Evolutionary conservation across 352 stramenopile species (phyloP).

Genomic region (Phytophthora lateralis): DNA sequence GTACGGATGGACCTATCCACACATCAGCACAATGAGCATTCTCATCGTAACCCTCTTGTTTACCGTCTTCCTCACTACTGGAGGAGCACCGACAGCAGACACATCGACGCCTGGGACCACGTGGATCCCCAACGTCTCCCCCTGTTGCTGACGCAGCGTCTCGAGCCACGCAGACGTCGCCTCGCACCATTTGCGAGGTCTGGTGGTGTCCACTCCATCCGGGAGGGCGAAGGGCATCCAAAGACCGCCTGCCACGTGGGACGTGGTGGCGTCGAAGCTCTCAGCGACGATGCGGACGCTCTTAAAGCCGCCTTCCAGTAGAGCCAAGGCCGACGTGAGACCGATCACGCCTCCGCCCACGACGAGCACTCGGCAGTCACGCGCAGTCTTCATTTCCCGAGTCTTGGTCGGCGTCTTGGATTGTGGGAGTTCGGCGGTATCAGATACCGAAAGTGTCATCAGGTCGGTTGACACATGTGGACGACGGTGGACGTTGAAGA

Average conservation of each 20-base stretch:
- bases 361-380: conserved; percentile 44
- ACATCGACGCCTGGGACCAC: conserved; percentile 54
- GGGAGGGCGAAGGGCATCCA: conserved; percentile 78
- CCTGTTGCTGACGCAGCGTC: conserved; percentile 38
- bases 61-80: conserved; percentile 25
- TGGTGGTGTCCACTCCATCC: conserved; percentile 36
- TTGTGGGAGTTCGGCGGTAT: not conserved
- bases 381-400: conserved; percentile 16
- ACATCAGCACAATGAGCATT: not conserved
- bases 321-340: conserved; percentile 66
- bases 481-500: conserved; percentile 1
- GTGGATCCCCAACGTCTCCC: conserved; percentile 53
- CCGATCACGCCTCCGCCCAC: conserved; percentile 73
- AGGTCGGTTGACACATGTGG: not conserved
- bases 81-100: conserved; percentile 31
- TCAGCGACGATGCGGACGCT: conserved; percentile 57
- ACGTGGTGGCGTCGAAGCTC: conserved; percentile 64
- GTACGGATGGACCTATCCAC: conserved; percentile 49
- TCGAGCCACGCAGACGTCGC: conserved; percentile 67
- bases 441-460: not conserved
- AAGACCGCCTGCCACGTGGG: conserved; percentile 66
- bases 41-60: not conserved
- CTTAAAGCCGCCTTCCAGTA: conserved; percentile 60
- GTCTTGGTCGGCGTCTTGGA: conserved; percentile 1
- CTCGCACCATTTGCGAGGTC: conserved; percentile 64